Evolutionary conservation across 2,329 filamentous ascomycete genomes (phyloP), one percentile per base, ranked within the genome.

Genomic region (Penicillium sp.): DNA sequence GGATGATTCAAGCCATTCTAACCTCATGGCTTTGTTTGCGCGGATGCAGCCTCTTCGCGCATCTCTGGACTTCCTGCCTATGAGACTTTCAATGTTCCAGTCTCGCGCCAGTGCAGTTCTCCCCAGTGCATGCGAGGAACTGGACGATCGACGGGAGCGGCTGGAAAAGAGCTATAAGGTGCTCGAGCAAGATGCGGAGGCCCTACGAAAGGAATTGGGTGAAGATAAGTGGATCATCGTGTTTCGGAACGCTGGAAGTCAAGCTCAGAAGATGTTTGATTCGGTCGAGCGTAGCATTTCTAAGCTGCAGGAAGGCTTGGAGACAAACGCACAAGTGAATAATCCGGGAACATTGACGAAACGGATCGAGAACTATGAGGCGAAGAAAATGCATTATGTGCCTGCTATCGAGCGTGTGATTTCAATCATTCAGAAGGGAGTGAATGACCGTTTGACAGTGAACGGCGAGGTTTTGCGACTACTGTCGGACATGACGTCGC

Each of bases 181-280:
- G 71, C 84, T 99, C 2, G 90, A 97, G 73, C 86, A 87, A 59
- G 95, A 99, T 71, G 93, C 93, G 10, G 93, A 98, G 69, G 90
- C 90, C 1, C 76, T 99, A 47, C 85, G 93, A 61, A 90, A 92
- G 71, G 95, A 99, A 72, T 80, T 99, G 4, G 92, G 92, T 27
- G 95, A 99, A 72, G 95, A 99, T 70, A 88, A 92, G 55, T 99
- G 95, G 95, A 88, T 99, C 44, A 83, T 96, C 52, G 93, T 98
- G 35, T 99, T 99, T 78, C 86, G 93, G 55, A 93, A 95, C 63
- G 95, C 95, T 16, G 93, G 92, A 14, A 84, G 89, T 56, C 92
- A 97, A 75, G 93, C 95, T 5, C 86, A 95, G 65, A 96, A 96
- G 78, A 96, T 99, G 92, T 93, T 91, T 70, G 91, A 96, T 65